These are phyloP conservation scores for Gaultheria prostrata DNA, from an alignment of 148 eudicot species.

Conservation along the genomic window DNA sequence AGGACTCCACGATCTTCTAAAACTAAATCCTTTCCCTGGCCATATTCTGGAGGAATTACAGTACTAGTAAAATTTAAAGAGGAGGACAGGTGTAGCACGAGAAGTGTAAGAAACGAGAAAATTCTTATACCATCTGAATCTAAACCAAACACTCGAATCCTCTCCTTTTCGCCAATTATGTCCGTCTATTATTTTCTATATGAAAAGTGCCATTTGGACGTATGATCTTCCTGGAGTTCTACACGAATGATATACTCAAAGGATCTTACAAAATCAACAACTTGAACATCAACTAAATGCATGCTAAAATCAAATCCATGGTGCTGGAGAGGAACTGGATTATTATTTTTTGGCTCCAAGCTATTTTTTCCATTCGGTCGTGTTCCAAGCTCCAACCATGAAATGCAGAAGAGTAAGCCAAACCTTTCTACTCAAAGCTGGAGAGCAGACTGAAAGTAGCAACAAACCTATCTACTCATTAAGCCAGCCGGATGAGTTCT, in stretches of 20 bases:
- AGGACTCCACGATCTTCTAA: too few species aligned
- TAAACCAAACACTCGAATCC: too few species aligned
- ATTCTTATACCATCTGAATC: too few species aligned
- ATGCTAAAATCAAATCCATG: too few species aligned
- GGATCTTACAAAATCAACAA: neutral
- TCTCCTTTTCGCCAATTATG: too few species aligned
- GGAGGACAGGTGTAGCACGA: too few species aligned
- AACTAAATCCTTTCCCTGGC: too few species aligned
- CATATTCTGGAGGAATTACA: too few species aligned
- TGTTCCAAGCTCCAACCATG: neutral
- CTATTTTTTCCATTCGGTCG: neutral
- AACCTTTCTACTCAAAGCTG: conserved; percentile 28
- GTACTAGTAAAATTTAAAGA: too few species aligned
- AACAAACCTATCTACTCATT: conserved; percentile 16
- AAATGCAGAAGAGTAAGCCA: neutral
- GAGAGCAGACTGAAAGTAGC: conserved; percentile 11
- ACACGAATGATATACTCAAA: neutral
- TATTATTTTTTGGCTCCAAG: neutral
- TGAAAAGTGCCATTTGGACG: neutral
- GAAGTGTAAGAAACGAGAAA: too few species aligned
- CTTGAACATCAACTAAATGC: neutral
- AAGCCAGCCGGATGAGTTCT: conserved; percentile 33
- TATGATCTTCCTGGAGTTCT: neutral
- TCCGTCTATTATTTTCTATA: neutral
- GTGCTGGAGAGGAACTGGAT: neutral